Conservation (phyloP, 257 asterid species). For the Lycium barbarum region DNA sequence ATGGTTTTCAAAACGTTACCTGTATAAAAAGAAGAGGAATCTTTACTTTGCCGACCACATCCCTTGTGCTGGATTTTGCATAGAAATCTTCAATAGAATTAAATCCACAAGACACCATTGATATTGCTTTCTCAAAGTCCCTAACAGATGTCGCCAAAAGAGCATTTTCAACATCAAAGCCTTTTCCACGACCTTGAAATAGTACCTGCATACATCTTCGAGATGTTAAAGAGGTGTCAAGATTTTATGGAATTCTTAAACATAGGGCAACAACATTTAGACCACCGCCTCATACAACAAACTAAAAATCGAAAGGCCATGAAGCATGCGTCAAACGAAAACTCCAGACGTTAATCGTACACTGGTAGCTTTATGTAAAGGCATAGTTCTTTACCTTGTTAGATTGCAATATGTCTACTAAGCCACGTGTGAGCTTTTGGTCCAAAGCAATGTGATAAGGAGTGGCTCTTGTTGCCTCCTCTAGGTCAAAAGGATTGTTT, state of each 20-base stretch:
- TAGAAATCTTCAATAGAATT: slow-evolving; percentile 74
- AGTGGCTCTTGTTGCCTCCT: slow-evolving; percentile 71
- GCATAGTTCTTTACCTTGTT: slow-evolving; percentile 63
- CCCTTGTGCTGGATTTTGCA: slow-evolving; percentile 80
- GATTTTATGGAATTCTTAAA: neutral
- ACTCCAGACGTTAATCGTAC: neutral
- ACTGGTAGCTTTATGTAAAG: neutral
- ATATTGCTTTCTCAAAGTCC: slow-evolving; percentile 84
- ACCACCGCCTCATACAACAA: slow-evolving; percentile 17
- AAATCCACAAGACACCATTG: slow-evolving; percentile 85
- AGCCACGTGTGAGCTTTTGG: slow-evolving; percentile 69
- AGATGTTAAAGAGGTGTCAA: slow-evolving; percentile 11
- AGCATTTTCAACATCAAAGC: slow-evolving; percentile 84
- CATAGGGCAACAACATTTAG: neutral
- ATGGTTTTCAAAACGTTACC: slow-evolving; percentile 47
- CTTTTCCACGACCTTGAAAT: slow-evolving; percentile 89
- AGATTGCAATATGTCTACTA: slow-evolving; percentile 69
- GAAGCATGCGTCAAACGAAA: neutral
- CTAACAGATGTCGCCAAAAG: slow-evolving; percentile 70
- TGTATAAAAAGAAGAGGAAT: slow-evolving; percentile 93
- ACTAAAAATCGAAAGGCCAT: neutral
- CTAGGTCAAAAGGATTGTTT: slow-evolving; percentile 95
- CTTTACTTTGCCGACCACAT: slow-evolving; percentile 77
- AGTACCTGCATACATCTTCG: slow-evolving; percentile 64
- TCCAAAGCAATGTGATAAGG: slow-evolving; percentile 55